Base-by-base conservation (phyloP, 306 rosid species). In the Prunus padus region DNA sequence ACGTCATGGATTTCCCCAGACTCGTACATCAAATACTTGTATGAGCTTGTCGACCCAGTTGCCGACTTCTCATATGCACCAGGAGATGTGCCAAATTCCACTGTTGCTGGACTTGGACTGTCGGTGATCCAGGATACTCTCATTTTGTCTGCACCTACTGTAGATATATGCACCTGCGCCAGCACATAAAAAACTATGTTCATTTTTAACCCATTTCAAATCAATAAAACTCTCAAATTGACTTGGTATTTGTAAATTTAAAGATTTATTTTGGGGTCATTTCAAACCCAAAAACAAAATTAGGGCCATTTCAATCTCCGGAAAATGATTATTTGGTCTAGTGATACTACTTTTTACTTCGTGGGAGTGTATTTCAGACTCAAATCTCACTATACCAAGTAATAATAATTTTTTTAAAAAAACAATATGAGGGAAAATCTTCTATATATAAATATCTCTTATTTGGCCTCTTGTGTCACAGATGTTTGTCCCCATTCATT, bases 101-200 rank as follows among this genome's bases (percentile, higher is more conserved):
- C 86, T 75, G 62, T 85, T 40, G 93, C 76, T 0, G 81, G 22
- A 9, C 78, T 77, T 55, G 87, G 65, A 49, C 62, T 68, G 3
- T 79, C 23, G 1, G 99, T 89, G 8, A 89, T 82, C 99, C 99
- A 95, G 3, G 93, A 63, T 71, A 95, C 82, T 64, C 91, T 89
- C 91, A 90, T 88, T 75, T 77, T 84, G 77, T 89, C 89, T 65
- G 59, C 82, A 19, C 97, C 97, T 46, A 86, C 96, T 56, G 82
- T 67, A 16, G 96, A 87, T 81, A 92, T 85, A 52, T 90, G 99
- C 75, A 95, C 97, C 99, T 95, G 79, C 22, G 81, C 64, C 0
- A 12, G 42, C 46, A 56, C 22, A 28, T 7, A 69, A 67, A 30
- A 4, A 30, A 30, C 5, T 30, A 0, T 30, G 5, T 30, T 4